A percentile compares a stretch with the other conserved stretches of the same genome.
These are phyloP conservation scores for Blastocrithidia nonstop DNA, from an alignment of 208 protist species.

Conservation along the genomic window DNA sequence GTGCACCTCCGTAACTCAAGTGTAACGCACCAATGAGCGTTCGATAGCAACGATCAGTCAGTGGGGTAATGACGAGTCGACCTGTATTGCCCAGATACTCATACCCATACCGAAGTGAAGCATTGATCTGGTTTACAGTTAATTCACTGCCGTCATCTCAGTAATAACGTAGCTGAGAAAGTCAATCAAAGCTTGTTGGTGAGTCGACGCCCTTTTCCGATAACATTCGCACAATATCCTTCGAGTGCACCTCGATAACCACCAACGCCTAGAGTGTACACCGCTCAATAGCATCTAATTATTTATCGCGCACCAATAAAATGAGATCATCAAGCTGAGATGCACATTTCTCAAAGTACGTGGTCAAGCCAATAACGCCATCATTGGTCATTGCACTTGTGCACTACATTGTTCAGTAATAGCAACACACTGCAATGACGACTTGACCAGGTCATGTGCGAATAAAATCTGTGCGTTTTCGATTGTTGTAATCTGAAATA, in stretches of 20 bases:
- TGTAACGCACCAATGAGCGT: conserved; percentile 95
- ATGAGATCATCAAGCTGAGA: conserved; percentile 85
- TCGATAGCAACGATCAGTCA: conserved; percentile 93
- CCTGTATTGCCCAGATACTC: conserved; percentile 95
- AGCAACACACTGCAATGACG: conserved; percentile 77
- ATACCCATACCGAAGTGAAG: conserved; percentile 88
- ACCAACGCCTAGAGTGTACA: conserved; percentile 89
- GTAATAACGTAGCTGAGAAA: conserved; percentile 94
- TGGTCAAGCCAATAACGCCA: conserved; percentile 69
- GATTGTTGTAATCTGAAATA: conserved; percentile 68
- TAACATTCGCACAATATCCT: conserved; percentile 88
- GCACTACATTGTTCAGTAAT: conserved; percentile 91
- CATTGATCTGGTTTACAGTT: conserved; percentile 86
- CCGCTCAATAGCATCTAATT: conserved; percentile 68
- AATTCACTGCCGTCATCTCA: conserved; percentile 86
- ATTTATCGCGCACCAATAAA: conserved; percentile 80
- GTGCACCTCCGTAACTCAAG: conserved; percentile 92
- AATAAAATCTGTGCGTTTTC: conserved; percentile 82
- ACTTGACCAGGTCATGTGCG: conserved; percentile 88
- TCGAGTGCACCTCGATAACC: conserved; percentile 90
- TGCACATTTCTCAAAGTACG: conserved; percentile 79
- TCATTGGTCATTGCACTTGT: conserved; percentile 79
- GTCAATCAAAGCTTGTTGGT: conserved; percentile 93
- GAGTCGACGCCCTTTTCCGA: conserved; percentile 81
- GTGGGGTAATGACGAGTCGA: conserved; percentile 92